These are phyloP conservation scores for Cordyceps javanica DNA, from an alignment of 2,329 filamentous ascomycete genomes.

Conservation along the genomic window DNA sequence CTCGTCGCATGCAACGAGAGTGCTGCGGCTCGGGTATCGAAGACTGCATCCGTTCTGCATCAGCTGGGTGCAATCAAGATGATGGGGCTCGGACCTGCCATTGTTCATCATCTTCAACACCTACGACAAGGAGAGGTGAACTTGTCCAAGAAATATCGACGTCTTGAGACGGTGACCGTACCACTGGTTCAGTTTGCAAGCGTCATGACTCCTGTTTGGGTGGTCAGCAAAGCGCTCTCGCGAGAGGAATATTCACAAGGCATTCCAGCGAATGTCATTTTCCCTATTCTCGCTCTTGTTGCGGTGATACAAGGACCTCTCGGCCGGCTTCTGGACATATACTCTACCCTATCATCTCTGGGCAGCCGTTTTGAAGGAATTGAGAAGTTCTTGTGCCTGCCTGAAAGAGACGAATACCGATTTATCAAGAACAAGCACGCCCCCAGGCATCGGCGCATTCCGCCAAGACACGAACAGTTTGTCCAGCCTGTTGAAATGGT, in stretches of 20 bases:
- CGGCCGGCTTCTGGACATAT: constrained; percentile 1
- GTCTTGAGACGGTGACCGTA: not conserved
- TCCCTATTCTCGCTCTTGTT: constrained; percentile 1
- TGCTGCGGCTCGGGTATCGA: not conserved
- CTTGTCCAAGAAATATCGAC: not conserved
- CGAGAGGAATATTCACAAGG: not conserved
- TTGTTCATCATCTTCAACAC: not conserved
- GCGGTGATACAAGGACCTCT: constrained; percentile 7
- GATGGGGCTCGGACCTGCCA: constrained; percentile 3
- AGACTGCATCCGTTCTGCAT: not conserved
- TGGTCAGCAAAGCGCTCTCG: not conserved
- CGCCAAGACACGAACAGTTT: not conserved
- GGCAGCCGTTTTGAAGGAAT: not conserved
- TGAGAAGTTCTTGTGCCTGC: not conserved
- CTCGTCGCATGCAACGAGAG: not conserved
- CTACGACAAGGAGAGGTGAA: not conserved
- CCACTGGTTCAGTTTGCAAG: not conserved
- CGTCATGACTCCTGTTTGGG: constrained; percentile 4
- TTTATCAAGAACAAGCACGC: not conserved
- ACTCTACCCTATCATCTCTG: constrained; percentile 1
- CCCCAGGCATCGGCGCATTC: not conserved
- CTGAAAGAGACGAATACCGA: constrained; percentile 7
- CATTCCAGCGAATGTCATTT: not conserved
- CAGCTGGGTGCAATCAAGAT: constrained; percentile 8
- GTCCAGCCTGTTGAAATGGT: not conserved